Evolutionary conservation across 139 green algal genomes (phyloP), one percentile per base, ranked within the genome.

Genomic region (Asterochloris sp.): DNA sequence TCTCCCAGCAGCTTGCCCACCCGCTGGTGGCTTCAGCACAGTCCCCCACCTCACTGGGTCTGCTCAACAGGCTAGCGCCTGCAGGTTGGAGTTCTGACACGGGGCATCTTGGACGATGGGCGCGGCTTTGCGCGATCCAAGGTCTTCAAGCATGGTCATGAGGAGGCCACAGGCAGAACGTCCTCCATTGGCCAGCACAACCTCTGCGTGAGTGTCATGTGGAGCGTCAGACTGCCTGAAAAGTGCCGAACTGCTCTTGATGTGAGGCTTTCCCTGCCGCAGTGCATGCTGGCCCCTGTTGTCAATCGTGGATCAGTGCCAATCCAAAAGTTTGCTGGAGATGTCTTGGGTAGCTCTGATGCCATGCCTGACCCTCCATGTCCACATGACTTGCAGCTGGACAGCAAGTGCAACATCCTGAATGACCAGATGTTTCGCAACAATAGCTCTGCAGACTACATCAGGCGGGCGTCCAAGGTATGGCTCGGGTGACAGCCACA

Each of bases 111-210:
- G 85, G 95, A 98, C 78, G 93, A 98, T 84, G 95, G 95, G 17
- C 82, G 95, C 13, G 95, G 95, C 12, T 83, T 90, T 60, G 95
- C 94, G 0, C 88, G 95, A 13, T 91, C 91, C 62, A 95, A 95
- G 91, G 90, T 94, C 81, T 98, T 98, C 91, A 97, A 95, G 90
- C 94, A 97, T 83, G 83, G 87, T 38, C 95, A 98, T 83, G 95
- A 98, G 89, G 89, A 94, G 83, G 73, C 82, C 29, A 97, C 93
- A 8, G 95, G 95, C 54, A 88, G 95, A 75, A 98, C 94, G 62
- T 97, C 92, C n/a, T 92, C 88, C 82, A 97, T 98, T 64, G 92
- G 93, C 11, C 94, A 97, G 91, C 94, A 98, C 89, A 97, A 91
- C 81, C 89, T 97, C 68, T 97, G 94, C 84, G 78, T 89, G 29